A percentile compares a stretch with the other conserved stretches of the same genome.
Conservation (phyloP, 495 filamentous ascomycete species). For the Penicillium herquei region DNA sequence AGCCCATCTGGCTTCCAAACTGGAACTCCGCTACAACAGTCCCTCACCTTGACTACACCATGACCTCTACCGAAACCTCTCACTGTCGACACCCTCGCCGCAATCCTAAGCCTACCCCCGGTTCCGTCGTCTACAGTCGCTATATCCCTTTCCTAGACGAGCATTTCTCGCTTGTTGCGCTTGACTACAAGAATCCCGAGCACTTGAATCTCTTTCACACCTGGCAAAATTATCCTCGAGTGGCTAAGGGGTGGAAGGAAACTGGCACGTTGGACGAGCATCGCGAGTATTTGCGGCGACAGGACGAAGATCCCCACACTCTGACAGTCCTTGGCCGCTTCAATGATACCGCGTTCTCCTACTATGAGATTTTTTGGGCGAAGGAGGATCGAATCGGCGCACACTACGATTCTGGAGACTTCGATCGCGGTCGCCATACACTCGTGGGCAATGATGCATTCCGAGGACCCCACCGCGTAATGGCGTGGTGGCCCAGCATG, state of each 20-base stretch:
- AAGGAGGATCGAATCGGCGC: conserved; percentile 61
- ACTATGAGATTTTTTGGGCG: conserved; percentile 67
- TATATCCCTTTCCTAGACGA: conserved; percentile 63
- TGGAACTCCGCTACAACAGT: conserved; percentile 18
- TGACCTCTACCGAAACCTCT: conserved; percentile 28
- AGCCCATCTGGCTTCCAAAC: conserved; percentile 47
- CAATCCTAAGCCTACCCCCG: conserved; percentile 55
- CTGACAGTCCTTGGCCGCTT: conserved; percentile 57
- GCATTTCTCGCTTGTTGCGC: conserved; percentile 59
- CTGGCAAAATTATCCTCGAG: conserved; percentile 68
- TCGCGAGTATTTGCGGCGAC: conserved; percentile 53
- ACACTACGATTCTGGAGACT: conserved; percentile 56
- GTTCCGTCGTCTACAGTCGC: conserved; percentile 59
- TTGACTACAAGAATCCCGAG: conserved; percentile 49
- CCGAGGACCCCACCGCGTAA: conserved; percentile 62
- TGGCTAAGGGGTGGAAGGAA: conserved; percentile 65
- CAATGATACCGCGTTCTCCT: conserved; percentile 58
- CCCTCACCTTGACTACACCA: conserved; percentile 28
- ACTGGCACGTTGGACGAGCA: conserved; percentile 63
- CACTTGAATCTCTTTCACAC: conserved; percentile 60
- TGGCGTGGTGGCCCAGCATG: conserved; percentile 63
- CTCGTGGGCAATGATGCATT: conserved; percentile 61
- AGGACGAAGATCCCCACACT: conserved; percentile 58
- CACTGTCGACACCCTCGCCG: conserved; percentile 54
- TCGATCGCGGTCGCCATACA: conserved; percentile 62